Conservation (phyloP, 2,329 filamentous ascomycete species). For the Microcyclospora pomicola region DNA sequence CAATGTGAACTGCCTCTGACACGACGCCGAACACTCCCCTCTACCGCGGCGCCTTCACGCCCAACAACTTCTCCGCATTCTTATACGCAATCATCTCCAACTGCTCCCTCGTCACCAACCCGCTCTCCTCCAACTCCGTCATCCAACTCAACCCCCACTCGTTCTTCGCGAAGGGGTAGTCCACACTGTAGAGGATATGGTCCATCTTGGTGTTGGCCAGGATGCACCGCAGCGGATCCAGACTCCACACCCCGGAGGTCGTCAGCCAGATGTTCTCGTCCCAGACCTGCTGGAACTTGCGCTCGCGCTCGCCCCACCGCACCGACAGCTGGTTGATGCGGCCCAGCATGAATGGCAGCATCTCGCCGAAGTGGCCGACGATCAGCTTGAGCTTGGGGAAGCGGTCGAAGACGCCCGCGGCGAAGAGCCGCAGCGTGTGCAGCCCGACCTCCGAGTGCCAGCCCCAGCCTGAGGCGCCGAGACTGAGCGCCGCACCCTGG, state of each 20-base stretch:
- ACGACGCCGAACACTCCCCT: neutral
- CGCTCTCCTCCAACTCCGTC: slow-evolving; percentile 36
- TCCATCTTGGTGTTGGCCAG: slow-evolving; percentile 28
- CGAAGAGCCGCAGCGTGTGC: slow-evolving; percentile 37
- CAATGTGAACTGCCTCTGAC: neutral
- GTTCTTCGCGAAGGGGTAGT: slow-evolving; percentile 44
- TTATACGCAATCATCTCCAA: slow-evolving; percentile 36
- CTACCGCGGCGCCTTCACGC: slow-evolving; percentile 16
- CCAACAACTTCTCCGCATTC: slow-evolving; percentile 38
- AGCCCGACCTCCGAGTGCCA: slow-evolving; percentile 40
- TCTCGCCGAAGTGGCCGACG: slow-evolving; percentile 43
- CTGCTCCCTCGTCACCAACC: slow-evolving; percentile 36
- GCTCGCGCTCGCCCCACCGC: slow-evolving; percentile 22
- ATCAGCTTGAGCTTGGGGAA: slow-evolving; percentile 42
- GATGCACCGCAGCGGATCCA: slow-evolving; percentile 35
- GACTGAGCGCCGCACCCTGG: slow-evolving; percentile 14
- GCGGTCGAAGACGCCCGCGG: slow-evolving; percentile 41
- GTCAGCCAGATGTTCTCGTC: slow-evolving; percentile 46
- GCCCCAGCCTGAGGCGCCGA: slow-evolving; percentile 33
- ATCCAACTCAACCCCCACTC: slow-evolving; percentile 39
- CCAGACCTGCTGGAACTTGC: slow-evolving; percentile 29
- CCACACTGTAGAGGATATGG: slow-evolving; percentile 43
- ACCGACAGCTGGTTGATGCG: slow-evolving; percentile 24
- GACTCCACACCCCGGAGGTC: slow-evolving; percentile 41
- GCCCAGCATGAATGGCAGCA: slow-evolving; percentile 44